Conservation (phyloP, 2,329 filamentous ascomycete genomes). For the Dothistroma pini region DNA sequence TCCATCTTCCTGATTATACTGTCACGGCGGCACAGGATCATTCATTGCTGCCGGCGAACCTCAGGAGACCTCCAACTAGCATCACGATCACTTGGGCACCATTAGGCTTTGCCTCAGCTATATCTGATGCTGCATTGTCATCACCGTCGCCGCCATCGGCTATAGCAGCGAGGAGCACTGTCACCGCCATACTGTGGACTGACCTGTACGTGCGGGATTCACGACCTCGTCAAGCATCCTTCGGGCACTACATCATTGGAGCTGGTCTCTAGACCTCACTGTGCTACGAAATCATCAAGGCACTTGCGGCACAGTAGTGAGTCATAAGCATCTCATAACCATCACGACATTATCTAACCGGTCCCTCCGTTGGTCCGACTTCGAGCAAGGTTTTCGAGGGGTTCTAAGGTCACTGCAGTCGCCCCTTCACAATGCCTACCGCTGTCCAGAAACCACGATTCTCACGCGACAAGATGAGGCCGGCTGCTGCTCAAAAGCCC, state of each 20-base stretch:
- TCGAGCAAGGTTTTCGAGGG: background rate
- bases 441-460: background rate
- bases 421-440: background rate
- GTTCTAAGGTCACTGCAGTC: background rate
- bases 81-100: background rate
- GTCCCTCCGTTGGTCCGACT: background rate
- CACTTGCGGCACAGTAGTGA: background rate
- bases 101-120: background rate
- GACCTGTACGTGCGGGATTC: background rate
- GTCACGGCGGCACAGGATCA: background rate
- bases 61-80: background rate
- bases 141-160: background rate
- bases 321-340: background rate
- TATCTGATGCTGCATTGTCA: background rate
- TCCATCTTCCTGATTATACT: background rate
- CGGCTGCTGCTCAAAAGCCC: background rate
- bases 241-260: background rate
- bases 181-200: background rate
- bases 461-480: background rate
- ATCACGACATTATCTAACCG: background rate
- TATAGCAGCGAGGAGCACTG: background rate
- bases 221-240: background rate
- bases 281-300: background rate
- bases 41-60: background rate
- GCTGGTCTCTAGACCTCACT: background rate